phyloP scores from a whole-genome alignment of 768 basidiomycete genomes.

The Chalciporus chontae region DNA sequence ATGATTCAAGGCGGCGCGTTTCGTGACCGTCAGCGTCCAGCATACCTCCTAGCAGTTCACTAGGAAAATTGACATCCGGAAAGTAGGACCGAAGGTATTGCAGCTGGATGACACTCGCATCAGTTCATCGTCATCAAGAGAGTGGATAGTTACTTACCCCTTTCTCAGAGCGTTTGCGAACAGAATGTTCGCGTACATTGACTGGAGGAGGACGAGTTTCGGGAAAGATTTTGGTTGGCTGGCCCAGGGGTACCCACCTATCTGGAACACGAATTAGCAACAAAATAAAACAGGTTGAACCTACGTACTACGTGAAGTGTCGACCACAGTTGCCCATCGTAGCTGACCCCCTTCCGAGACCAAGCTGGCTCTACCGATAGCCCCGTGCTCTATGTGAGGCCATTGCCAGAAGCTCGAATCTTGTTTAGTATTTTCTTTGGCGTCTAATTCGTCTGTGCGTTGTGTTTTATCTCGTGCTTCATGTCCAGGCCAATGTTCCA shows the following conservation, averaged over 20 bases:
- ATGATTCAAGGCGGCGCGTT: slow-evolving; percentile 34
- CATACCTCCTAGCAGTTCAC: slow-evolving; percentile 60
- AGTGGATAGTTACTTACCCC: slow-evolving; percentile 51
- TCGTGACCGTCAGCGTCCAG: slow-evolving; percentile 44
- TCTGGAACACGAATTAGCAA: slow-evolving; percentile 23
- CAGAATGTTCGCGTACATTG: slow-evolving; percentile 28
- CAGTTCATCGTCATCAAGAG: neutral
- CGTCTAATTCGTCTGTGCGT: slow-evolving; percentile 22
- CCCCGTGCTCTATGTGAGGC: slow-evolving; percentile 56
- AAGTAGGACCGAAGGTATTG: slow-evolving; percentile 68
- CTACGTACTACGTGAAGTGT: slow-evolving; percentile 25
- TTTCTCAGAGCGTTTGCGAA: slow-evolving; percentile 58
- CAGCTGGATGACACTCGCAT: slow-evolving; percentile 41
- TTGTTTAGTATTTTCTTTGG: slow-evolving; percentile 16
- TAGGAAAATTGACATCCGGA: slow-evolving; percentile 71
- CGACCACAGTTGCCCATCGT: slow-evolving; percentile 49
- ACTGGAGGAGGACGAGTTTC: slow-evolving; percentile 43
- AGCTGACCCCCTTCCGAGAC: slow-evolving; percentile 40
- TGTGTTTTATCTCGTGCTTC: slow-evolving; percentile 31
- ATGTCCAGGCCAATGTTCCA: slow-evolving; percentile 71
- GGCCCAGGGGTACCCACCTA: slow-evolving; percentile 31
- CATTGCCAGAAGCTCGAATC: slow-evolving; percentile 36
- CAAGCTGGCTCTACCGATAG: slow-evolving; percentile 55
- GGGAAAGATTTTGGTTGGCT: slow-evolving; percentile 51
- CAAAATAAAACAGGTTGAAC: neutral